These are phyloP conservation scores for Hyphopichia khmerensis DNA, from an alignment of 1,139 yeast genomes.

Conservation along the genomic window DNA sequence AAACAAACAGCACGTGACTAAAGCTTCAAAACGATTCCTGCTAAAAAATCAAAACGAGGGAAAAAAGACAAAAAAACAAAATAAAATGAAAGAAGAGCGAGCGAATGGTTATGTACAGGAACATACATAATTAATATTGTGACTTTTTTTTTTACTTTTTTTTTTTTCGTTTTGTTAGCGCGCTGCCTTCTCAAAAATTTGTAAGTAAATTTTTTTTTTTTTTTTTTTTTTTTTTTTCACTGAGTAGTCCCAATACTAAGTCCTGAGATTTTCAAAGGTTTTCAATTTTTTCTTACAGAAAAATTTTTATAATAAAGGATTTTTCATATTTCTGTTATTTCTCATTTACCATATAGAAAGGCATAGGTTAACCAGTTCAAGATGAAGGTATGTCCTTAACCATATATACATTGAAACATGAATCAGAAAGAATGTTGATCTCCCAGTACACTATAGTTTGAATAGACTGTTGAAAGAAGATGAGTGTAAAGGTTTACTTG, in stretches of 20 bases:
- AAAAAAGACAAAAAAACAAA: too few species aligned
- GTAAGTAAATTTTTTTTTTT: not conserved
- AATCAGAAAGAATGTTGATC: not conserved
- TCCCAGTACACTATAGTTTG: too few species aligned
- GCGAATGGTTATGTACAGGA: not conserved
- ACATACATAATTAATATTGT: not conserved
- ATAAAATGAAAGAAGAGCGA: too few species aligned
- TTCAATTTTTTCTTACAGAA: slow-evolving; percentile 5
- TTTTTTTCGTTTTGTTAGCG: not conserved
- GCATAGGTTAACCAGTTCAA: slow-evolving; percentile 34
- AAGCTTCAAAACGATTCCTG: too few species aligned
- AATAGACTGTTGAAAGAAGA: too few species aligned
- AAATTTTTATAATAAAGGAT: slow-evolving; percentile 7
- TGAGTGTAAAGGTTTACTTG: too few species aligned
- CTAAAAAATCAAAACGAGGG: too few species aligned
- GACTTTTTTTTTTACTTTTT: not conserved
- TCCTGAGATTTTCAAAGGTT: slow-evolving; percentile 2
- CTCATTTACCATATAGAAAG: slow-evolving; percentile 8
- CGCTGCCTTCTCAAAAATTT: not conserved
- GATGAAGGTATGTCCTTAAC: slow-evolving; percentile 34
- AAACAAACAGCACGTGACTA: too few species aligned
- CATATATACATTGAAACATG: not conserved
- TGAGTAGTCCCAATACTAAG: not conserved
- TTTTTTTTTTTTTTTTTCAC: not conserved
- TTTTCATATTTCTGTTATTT: not conserved